Conservation (phyloP, 768 basidiomycete species). For the Roridomyces roridus region DNA sequence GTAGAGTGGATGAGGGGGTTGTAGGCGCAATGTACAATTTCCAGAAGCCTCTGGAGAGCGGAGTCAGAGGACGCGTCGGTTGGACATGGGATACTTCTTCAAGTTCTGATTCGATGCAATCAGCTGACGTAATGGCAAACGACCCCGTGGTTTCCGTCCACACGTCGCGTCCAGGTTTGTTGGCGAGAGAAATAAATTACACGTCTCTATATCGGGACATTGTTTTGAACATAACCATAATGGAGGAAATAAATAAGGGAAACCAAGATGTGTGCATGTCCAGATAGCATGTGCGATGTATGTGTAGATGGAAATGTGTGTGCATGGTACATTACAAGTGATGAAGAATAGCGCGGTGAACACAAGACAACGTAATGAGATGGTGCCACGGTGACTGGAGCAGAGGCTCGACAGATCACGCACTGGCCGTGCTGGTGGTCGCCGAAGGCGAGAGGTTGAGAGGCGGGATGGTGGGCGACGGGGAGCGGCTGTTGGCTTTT, state of each 20-base stretch:
- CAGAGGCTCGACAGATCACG: slow-evolving; percentile 9
- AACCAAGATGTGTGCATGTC: slow-evolving; percentile 3
- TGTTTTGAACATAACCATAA: slow-evolving; percentile 1
- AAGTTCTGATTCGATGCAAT: no score
- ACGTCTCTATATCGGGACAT: slow-evolving; percentile 1
- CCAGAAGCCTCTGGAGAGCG: no score
- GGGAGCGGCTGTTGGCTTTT: slow-evolving; percentile 39
- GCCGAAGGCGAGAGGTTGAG: slow-evolving; percentile 19
- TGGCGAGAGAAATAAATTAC: background rate
- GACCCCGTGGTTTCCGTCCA: no score
- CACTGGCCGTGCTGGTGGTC: no score
- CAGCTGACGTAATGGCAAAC: no score
- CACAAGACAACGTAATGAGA: background rate
- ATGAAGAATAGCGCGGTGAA: slow-evolving; percentile 14
- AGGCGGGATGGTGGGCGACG: slow-evolving; percentile 27
- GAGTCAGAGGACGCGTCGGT: no score
- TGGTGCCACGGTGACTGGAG: background rate
- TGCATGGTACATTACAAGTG: slow-evolving; percentile 7
- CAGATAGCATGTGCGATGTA: slow-evolving; percentile 24
- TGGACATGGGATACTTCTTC: no score
- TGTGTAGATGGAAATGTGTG: background rate
- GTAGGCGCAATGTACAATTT: no score
- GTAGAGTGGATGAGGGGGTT: no score
- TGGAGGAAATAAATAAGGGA: slow-evolving; percentile 6
- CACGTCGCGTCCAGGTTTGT: slow-evolving; percentile 2